Evolutionary conservation across 139 green algal species (phyloP), one percentile per base, ranked within the genome.

Genomic region (Coelastrella sp.): DNA sequence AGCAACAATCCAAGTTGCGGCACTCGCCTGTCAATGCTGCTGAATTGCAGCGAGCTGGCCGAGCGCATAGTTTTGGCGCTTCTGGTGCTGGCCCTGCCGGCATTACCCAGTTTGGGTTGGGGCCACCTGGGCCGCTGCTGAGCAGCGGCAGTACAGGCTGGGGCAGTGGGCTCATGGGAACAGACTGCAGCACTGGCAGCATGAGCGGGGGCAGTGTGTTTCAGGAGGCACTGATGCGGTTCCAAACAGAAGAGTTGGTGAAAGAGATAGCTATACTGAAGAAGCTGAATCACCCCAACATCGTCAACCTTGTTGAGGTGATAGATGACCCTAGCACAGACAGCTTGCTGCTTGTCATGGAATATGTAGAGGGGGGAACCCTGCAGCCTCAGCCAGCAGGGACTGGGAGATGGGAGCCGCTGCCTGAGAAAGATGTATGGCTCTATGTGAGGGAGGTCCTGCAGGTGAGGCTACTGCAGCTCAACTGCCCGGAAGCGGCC

Each of bases 261-360:
- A 85, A 83, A 4, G 87, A 92, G 81, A 93, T 93, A 13, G 90
- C 90, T 23, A 91, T 94, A 43, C 79, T 94, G 76, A 94, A 94
- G 79, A 90, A 91, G 43, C 81, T 94, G 30, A 32, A 79, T 30
- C 92, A 95, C 86, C 86, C 86, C 25, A 93, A 93, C 79, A 86
- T 93, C n/a, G 87, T 93, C 30, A 89, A 89, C 69, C 83, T 92
- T 19, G 82, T 91, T 21, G 90, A 91, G 71, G 88, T 92, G 69
- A 92, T 94, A 21, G 91, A 94, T 79, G 89, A 94, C 67, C 91
- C 91, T 23, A 59, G 37, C 41, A 88, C 79, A 1, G 89, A 92
- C 83, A 91, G 84, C 64, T 77, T 94, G 83, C 86, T 94, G 76
- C 77, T 94, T 63, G 91, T 94, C 63, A 93, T 93, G 90, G 88